Evolutionary conservation across 2,329 filamentous ascomycete genomes (phyloP), one percentile per base, ranked within the genome.

Genomic region (Cordyceps farinosa): DNA sequence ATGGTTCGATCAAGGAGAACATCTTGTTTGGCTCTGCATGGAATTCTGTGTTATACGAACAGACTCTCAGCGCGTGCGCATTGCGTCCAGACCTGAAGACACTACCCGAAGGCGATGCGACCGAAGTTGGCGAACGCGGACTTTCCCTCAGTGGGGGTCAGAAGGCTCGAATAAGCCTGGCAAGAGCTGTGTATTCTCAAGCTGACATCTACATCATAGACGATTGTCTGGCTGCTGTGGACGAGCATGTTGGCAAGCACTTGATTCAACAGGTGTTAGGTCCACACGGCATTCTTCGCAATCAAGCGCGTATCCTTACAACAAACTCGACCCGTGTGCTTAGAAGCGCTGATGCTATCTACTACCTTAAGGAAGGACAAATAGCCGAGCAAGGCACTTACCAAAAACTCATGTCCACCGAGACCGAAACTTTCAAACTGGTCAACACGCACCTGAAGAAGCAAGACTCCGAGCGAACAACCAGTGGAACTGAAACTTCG

Each of bases 91-190:
- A 97, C 73, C 95, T 97, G 76, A 84, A 86, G 60, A 90, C 89
- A 67, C 82, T 97, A 54, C 92, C 92, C 8, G 92, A 97, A 73
- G 92, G 92, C 34, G 92, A 97, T 72, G 89, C 93, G 72, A 97
- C 92, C 0, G 88, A 96, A 71, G 92, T 97, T 50, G 92, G 92
- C 64, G 92, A 97, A 77, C 88, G 92, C 66, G 92, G 92, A 45
- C 96, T 97, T 65, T 96, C 92, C 3, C 80, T 97, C 34, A 96
- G 91, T 66, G 92, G 92, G 66, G 92, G 92, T 22, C 92, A 97
- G 73, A 96, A 96, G 77, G 92, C 92, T 61, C 89, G 92, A 64
- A 81, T 97, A 66, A 92, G 91, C 17, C 81, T 97, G 58, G 92
- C 92, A 48, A 84, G 92, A 74, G 92, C 92, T 51, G 92, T 97